Base-by-base conservation (phyloP, 306 rosid genomes). In the Fagus crenata region DNA sequence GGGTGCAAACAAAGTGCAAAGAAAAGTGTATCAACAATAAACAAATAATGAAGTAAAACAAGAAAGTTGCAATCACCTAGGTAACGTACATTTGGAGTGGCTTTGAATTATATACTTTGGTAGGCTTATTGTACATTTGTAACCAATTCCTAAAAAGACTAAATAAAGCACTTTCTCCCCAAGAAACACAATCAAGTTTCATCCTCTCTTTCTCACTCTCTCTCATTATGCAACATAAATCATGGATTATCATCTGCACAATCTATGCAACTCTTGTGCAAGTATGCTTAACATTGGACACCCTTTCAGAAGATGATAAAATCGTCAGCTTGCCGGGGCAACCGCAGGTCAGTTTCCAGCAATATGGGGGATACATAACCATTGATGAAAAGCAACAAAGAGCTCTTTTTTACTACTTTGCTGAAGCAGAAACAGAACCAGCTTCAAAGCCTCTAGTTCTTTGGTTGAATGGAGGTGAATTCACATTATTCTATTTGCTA, bases 391-490 rank as follows among this genome's bases (percentile, higher is more conserved):
- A 33, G 17, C 82, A 73, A 36, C 67, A 74, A 0, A 87, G 90
- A 67, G 54, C 78, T 63, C 86, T 87, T 1, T 87, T 81, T 58
- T 87, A 84, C 75, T 84, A 84, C 81, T 87, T 87, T 53, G 90
- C 67, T 71, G 88, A 87, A 73, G 83, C 86, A 72, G 78, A 87
- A 40, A 61, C 79, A 3, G 31, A 81, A 22, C 77, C 85, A 43
- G 49, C 78, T 73, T 84, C 90, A 8, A 84, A 77, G 79, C 88
- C 90, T 73, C 83, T 87, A 31, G 85, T 87, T 79, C 86, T 87
- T n/a, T 84, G 88, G 90, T 78, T 91, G 35, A 89, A 87, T 80
- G 92, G 93, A 81, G 96, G 96, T 91, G 67, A 67, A 5, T 55
- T 51, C 7, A 35, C 18, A 49, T 8, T 0, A n/a, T 22, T 53